Evolutionary conservation across 2,329 filamentous ascomycete genomes (phyloP).

Genomic region (Fusarium sp.): DNA sequence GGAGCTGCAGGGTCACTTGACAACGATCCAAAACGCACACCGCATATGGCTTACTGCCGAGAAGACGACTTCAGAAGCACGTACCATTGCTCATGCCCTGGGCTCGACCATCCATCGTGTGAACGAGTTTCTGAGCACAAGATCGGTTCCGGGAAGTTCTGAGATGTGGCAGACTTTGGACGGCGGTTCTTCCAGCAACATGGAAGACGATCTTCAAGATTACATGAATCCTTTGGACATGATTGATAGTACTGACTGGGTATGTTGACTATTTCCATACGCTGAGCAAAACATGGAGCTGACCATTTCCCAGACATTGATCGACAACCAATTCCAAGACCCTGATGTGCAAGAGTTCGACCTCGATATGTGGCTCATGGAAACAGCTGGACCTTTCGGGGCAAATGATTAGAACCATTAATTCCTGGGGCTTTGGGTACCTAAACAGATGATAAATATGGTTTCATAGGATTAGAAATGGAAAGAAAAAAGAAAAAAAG

Average conservation of each 20-base stretch:
- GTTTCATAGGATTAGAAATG: accelerated
- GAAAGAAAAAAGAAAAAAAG: background rate
- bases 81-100: slow-evolving; percentile 35
- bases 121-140: background rate
- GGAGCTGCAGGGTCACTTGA: background rate
- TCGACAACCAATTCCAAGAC: slow-evolving; percentile 31
- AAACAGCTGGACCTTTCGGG: background rate
- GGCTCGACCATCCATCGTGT: slow-evolving; percentile 33
- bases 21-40: slow-evolving; percentile 32
- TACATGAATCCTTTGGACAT: slow-evolving; percentile 14
- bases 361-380: slow-evolving; percentile 27
- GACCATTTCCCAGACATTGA: background rate
- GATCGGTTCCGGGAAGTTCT: accelerated
- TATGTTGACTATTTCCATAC: background rate
- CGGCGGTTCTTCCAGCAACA: accelerated
- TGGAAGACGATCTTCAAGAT: background rate
- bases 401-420: too few species aligned
- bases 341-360: slow-evolving; percentile 8
- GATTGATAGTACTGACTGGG: slow-evolving; percentile 39
- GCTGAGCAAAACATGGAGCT: background rate
- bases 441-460: background rate
- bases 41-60: slow-evolving; percentile 36
- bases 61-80: slow-evolving; percentile 26
- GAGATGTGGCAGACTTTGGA: background rate
- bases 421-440: too few species aligned